phyloP scores from a whole-genome alignment of 2,329 filamentous ascomycete species.

The Phyllosticta citriasiana region DNA sequence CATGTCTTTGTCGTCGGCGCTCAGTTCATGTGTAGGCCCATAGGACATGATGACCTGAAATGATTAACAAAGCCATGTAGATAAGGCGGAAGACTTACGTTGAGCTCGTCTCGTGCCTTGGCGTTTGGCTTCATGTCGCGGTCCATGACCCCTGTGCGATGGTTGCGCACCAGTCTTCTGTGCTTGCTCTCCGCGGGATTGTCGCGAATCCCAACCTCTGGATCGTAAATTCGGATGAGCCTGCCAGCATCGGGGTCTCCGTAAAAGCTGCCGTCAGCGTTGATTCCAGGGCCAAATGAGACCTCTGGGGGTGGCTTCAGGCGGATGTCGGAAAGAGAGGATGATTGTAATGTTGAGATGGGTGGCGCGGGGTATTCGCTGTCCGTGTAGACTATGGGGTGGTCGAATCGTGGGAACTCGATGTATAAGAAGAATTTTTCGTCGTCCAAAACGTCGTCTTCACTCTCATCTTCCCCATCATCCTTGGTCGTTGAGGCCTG shows the following conservation, averaged over 20 bases:
- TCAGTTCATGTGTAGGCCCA: conserved; percentile 80
- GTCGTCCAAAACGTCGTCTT: conserved; percentile 39
- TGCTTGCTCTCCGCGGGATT: conserved; percentile 97
- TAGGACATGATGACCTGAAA: conserved; percentile 65
- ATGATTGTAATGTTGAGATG: conserved; percentile 62
- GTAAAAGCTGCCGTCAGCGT: conserved; percentile 46
- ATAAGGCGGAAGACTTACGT: conserved; percentile 41
- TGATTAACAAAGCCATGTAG: conserved; percentile 47
- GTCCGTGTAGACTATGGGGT: conserved; percentile 89
- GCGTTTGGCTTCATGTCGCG: conserved; percentile 93
- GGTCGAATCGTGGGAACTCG: conserved; percentile 89
- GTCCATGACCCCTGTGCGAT: conserved; percentile 87
- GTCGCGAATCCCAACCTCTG: conserved; percentile 77
- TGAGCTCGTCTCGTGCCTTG: conserved; percentile 85
- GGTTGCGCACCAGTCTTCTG: conserved; percentile 78
- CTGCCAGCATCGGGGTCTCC: conserved; percentile 45
- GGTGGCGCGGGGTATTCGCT: conserved; percentile 83
- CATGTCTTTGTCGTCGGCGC: conserved; percentile 85
- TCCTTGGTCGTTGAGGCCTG: conserved; percentile 30
- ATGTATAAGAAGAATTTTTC: conserved; percentile 75
- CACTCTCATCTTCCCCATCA: conserved; percentile 18
- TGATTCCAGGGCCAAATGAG: conserved; percentile 81
- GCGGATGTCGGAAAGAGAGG: conserved; percentile 57
- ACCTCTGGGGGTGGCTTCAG: conserved; percentile 79
- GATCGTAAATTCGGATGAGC: conserved; percentile 82